Conservation (phyloP, 2,329 filamentous ascomycete species). For the Ceratocystis smalleyi region DNA sequence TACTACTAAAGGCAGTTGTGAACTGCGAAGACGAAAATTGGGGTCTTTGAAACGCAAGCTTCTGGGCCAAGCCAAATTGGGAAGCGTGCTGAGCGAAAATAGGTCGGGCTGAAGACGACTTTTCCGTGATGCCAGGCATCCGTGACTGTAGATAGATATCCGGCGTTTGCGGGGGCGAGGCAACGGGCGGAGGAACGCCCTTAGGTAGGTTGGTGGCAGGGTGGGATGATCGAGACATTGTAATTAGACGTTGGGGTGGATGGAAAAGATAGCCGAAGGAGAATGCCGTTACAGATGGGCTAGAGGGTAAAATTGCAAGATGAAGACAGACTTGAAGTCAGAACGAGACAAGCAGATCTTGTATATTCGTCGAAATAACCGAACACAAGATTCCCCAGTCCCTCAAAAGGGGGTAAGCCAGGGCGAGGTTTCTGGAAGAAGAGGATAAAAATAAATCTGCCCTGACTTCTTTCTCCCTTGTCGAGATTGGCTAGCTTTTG, state of each 20-base stretch:
- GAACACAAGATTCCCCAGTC: constrained; percentile 4
- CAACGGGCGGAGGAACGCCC: constrained; percentile 10
- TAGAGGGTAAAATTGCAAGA: background rate
- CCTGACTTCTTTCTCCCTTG: constrained; percentile 2
- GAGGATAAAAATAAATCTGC: constrained; percentile 6
- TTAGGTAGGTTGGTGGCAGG: background rate
- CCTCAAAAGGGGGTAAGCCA: constrained; percentile 12
- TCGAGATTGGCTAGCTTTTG: background rate
- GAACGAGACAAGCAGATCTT: background rate
- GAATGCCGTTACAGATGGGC: background rate
- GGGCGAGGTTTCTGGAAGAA: constrained; percentile 5
- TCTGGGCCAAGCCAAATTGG: background rate
- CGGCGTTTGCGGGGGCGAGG: constrained; percentile 7
- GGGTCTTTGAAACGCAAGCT: background rate
- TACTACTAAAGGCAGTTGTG: background rate
- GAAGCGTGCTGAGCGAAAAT: background rate
- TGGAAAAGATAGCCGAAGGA: background rate
- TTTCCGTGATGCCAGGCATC: background rate
- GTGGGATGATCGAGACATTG: constrained; percentile 10
- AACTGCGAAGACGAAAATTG: background rate
- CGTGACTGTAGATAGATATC: background rate
- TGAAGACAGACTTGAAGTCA: background rate
- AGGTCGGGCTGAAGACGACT: background rate
- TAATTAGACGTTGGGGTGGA: background rate
- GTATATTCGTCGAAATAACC: background rate